Evolutionary conservation across 352 stramenopile species (phyloP).

Genomic region (Lagenidium giganteum): DNA sequence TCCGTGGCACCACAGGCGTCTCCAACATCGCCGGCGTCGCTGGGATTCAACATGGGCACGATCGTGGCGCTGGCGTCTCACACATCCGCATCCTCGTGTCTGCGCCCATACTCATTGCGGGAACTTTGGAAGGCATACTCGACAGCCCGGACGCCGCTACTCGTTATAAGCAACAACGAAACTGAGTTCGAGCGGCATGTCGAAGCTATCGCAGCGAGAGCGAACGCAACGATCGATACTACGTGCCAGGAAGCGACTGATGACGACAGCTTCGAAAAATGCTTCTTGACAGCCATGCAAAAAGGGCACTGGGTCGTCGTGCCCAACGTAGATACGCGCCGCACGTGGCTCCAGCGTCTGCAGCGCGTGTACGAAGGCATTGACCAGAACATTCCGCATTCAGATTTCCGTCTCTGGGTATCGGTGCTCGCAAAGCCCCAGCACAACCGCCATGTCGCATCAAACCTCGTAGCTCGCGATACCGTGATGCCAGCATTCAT

Average conservation of each 20-base stretch:
- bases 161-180: constrained; percentile 21
- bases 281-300: constrained; percentile 29
- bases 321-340: constrained; percentile 23
- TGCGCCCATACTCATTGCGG: background rate
- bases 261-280: constrained; percentile 24
- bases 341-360: constrained; percentile 17
- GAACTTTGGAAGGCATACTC: constrained; percentile 37
- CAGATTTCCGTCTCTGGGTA: constrained; percentile 64
- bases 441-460: background rate
- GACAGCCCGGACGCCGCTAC: constrained; percentile 19
- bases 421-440: constrained; percentile 14
- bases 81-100: background rate
- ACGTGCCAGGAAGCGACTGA: constrained; percentile 6
- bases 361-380: constrained; percentile 26
- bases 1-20: too few species aligned
- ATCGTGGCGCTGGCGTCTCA: background rate
- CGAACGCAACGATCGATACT: constrained; percentile 29
- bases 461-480: too few species aligned
- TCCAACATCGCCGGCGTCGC: too few species aligned
- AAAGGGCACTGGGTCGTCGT: constrained; percentile 57
- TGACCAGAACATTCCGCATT: constrained; percentile 22
- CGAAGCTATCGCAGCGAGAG: constrained; percentile 16
- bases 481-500: too few species aligned
- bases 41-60: background rate
- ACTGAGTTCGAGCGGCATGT: constrained; percentile 36